phyloP scores from a whole-genome alignment of 306 rosid species.

The Vachellia pachyceras region DNA sequence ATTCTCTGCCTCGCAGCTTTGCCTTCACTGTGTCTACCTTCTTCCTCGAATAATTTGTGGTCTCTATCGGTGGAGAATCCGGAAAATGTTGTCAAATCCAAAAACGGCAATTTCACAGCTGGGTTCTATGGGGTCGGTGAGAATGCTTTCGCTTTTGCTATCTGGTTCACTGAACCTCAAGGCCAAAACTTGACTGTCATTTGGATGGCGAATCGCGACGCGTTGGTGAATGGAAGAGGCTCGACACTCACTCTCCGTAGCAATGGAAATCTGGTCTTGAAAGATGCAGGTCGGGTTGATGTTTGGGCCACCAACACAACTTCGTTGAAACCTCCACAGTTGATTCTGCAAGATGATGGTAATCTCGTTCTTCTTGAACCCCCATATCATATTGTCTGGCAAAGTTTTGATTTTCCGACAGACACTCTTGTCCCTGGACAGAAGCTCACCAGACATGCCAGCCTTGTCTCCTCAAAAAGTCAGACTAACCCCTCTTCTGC shows the following conservation, averaged over 20 bases:
- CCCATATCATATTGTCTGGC: not conserved
- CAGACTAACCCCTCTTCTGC: conserved; percentile 37
- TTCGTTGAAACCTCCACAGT: not conserved
- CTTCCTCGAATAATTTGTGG: conserved; percentile 11
- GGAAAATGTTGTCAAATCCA: conserved; percentile 33
- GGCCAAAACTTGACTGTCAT: conserved; percentile 11
- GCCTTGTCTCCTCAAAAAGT: conserved; percentile 47
- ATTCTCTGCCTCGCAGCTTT: not conserved
- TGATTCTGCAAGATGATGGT: conserved; percentile 20
- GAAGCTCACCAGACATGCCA: conserved; percentile 26
- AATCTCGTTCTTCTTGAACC: not conserved
- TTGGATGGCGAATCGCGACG: conserved; percentile 50
- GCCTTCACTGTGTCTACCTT: not conserved
- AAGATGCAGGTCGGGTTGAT: conserved; percentile 30
- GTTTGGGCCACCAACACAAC: conserved; percentile 44
- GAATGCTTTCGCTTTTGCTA: conserved; percentile 51
- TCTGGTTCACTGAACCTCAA: conserved; percentile 44
- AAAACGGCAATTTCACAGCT: conserved; percentile 35
- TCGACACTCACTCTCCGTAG: conserved; percentile 46
- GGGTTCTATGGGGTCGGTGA: conserved; percentile 41
- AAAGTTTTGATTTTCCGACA: not conserved
- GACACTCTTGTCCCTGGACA: conserved; percentile 27
- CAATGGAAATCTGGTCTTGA: conserved; percentile 37
- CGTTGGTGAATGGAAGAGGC: conserved; percentile 42
- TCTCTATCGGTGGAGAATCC: conserved; percentile 39